Base-by-base conservation (phyloP, 2,329 filamentous ascomycete genomes). In the Ceratocystis ficicola region DNA sequence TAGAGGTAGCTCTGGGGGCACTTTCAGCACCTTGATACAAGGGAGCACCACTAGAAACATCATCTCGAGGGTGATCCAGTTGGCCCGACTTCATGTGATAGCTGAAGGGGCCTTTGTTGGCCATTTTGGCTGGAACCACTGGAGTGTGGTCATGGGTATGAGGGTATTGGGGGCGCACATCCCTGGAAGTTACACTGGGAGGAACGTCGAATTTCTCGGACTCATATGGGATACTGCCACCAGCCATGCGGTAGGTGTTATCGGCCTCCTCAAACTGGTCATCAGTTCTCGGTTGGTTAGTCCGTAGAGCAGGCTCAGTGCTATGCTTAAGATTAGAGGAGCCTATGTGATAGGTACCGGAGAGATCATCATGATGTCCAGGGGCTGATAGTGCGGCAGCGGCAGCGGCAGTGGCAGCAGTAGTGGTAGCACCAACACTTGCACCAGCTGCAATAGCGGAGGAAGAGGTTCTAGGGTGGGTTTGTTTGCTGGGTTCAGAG, bases 51-150 rank as follows among this genome's bases (percentile, higher is more conserved):
- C 44, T 12, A n/a, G 30, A 25, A 15, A 63, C 15, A 8, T 65
- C 41, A 25, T 67, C 66, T 46, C 50, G 46, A 5, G 66, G 62
- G 30, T 65, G 66, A 50, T 65, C 55, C n/a, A 67, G 63, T 3
- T 65, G 48, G 5, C 36, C 20, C 2, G 28, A 30, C 62, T 65
- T 67, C 66, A 62, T 67, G 28, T 67, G 62, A 36, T 67, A 67
- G 32, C 32, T 32, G 3, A 57, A 46, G 6, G 46, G 17, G 22
- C 25, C 20, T 7, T 48, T 28, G 15, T 22, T 28, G 41, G 59
- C 8, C 28, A 55, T 44, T 17, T 30, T 10, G 8, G n/a, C 46
- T 17, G 36, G 17, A 8, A 61, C 15, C 10, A 48, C 41, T 5
- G 60, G 20, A n/a, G 62, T 52, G 10, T 64, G 46, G 2, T 6